A percentile compares a stretch with the other conserved stretches of the same genome.
Conservation (phyloP, 73 alveolate species). For the Paramecium sexaurelia region DNA sequence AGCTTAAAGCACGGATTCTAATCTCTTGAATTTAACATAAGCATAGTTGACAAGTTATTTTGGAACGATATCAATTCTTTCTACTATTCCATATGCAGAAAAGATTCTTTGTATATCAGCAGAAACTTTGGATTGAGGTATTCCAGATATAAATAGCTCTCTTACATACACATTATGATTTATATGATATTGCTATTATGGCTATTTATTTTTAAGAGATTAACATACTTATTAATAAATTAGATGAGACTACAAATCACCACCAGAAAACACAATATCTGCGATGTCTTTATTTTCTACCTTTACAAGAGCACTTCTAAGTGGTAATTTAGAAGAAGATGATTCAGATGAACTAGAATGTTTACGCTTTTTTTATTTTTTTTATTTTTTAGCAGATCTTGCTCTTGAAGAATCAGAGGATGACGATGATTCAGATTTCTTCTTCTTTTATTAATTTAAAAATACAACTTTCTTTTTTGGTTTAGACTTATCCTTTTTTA, state of each 20-base stretch:
- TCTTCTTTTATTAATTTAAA: neutral
- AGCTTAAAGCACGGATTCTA: neutral
- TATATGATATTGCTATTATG: neutral
- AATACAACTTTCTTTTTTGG: neutral
- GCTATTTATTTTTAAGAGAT: neutral
- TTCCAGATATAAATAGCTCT: slow-evolving; percentile 44
- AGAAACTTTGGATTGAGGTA: neutral
- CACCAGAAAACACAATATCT: neutral
- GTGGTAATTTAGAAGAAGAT: slow-evolving; percentile 54
- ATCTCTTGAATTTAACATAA: slow-evolving; percentile 34
- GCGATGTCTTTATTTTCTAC: slow-evolving; percentile 17
- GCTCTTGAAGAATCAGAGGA: slow-evolving; percentile 53
- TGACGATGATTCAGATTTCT: neutral
- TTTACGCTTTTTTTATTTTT: slow-evolving; percentile 23
- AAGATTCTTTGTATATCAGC: slow-evolving; percentile 40
- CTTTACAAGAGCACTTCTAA: slow-evolving; percentile 42
- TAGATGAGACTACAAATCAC: neutral
- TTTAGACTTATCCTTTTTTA: neutral
- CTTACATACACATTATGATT: slow-evolving; percentile 12
- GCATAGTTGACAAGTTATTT: slow-evolving; percentile 48
- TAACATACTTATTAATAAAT: neutral
- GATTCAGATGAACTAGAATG: slow-evolving; percentile 56
- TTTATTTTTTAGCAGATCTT: slow-evolving; percentile 12
- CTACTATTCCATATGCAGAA: slow-evolving; percentile 36
- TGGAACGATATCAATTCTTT: slow-evolving; percentile 35